Evolutionary conservation across 2,329 filamentous ascomycete species (phyloP).

Genomic region (Sclerotinia sclerotiorum): DNA sequence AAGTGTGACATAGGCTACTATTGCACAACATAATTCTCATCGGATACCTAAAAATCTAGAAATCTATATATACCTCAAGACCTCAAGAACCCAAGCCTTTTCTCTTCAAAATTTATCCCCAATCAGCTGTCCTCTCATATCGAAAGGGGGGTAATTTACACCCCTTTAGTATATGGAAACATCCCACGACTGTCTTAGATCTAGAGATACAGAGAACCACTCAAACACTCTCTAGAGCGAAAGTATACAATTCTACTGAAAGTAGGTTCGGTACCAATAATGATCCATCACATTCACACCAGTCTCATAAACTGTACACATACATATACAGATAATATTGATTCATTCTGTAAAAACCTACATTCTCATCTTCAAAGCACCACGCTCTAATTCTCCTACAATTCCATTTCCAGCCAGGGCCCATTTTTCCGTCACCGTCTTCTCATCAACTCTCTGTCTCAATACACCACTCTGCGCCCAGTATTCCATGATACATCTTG

Average conservation of each 20-base stretch:
- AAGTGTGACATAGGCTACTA: too few relatives aligned
- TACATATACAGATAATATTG: background rate
- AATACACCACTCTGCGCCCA: constrained; percentile 85
- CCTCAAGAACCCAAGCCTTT: too few relatives aligned
- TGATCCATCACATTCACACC: background rate
- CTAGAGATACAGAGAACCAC: too few relatives aligned
- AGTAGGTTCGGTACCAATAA: background rate
- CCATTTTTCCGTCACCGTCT: constrained; percentile 78
- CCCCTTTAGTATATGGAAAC: background rate
- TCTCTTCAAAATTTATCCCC: too few relatives aligned
- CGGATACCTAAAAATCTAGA: too few relatives aligned
- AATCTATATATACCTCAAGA: too few relatives aligned
- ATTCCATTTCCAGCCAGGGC: constrained; percentile 76
- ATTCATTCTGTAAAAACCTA: constrained; percentile 22
- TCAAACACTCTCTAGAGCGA: background rate
- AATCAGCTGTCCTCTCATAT: too few relatives aligned
- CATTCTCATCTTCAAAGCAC: constrained; percentile 47
- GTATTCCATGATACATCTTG: constrained; percentile 83
- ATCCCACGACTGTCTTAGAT: background rate
- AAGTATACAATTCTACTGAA: background rate
- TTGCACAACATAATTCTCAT: too few relatives aligned
- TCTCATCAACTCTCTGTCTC: constrained; percentile 67
- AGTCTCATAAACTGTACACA: background rate
- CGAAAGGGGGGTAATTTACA: background rate
- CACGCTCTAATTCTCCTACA: constrained; percentile 81